Evolutionary conservation across 2,329 filamentous ascomycete species (phyloP).

Genomic region (Exophiala calicioides): DNA sequence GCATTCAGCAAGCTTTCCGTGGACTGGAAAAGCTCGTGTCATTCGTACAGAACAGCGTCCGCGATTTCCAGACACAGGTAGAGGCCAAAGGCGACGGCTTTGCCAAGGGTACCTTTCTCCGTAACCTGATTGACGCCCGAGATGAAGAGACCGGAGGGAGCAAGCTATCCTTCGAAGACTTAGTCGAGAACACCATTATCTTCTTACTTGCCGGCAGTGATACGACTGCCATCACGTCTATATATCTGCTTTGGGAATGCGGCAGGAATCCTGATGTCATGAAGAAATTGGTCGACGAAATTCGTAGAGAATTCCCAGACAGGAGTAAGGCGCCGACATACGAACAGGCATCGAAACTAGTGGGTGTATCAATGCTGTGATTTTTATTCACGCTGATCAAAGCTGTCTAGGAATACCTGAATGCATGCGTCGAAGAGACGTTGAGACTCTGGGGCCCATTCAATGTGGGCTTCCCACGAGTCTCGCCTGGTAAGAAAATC

Average conservation of each 20-base stretch:
- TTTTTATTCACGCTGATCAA: neutral
- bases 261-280: conserved; percentile 37
- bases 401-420: conserved; percentile 45
- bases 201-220: conserved; percentile 56
- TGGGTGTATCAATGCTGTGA: neutral
- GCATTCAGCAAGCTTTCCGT: conserved; percentile 1
- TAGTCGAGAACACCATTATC: conserved; percentile 39
- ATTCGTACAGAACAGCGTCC: conserved; percentile 5
- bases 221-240: conserved; percentile 53
- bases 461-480: conserved; percentile 56
- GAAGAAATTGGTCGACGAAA: conserved; percentile 50
- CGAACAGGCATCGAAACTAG: conserved; percentile 7
- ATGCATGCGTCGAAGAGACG: conserved; percentile 60
- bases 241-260: conserved; percentile 48
- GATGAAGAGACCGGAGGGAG: conserved; percentile 7
- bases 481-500: conserved; percentile 45
- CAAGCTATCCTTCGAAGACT: conserved; percentile 10
- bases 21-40: conserved; percentile 5
- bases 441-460: conserved; percentile 59
- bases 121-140: conserved; percentile 4
- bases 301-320: conserved; percentile 37
- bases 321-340: conserved; percentile 34
- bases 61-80: neutral
- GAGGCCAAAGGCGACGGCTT: conserved; percentile 9
- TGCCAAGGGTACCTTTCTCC: conserved; percentile 14